phyloP scores from a whole-genome alignment of 2,329 filamentous ascomycete species.

The Sphaerulina populicola region DNA sequence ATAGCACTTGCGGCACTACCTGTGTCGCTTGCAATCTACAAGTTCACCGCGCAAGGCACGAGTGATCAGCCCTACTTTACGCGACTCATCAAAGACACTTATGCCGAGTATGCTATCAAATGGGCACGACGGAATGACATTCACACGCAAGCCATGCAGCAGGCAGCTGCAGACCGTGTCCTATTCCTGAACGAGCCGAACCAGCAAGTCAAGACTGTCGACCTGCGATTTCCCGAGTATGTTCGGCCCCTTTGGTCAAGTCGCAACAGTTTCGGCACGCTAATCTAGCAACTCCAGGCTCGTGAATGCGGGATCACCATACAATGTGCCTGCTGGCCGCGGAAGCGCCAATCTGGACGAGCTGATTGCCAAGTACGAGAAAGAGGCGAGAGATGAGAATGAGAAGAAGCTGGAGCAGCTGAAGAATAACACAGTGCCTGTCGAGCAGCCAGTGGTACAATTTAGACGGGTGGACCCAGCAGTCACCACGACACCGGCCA shows the following conservation, averaged over 20 bases:
- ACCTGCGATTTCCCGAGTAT: constrained; percentile 58
- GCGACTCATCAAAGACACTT: constrained; percentile 50
- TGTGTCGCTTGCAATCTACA: constrained; percentile 39
- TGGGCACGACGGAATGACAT: constrained; percentile 52
- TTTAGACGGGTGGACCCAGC: constrained; percentile 20
- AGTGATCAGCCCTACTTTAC: constrained; percentile 40
- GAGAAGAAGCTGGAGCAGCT: constrained; percentile 46
- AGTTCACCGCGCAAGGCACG: constrained; percentile 35
- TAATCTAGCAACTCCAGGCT: constrained; percentile 5
- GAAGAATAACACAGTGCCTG: constrained; percentile 32
- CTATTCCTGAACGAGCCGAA: constrained; percentile 47
- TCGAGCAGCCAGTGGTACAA: constrained; percentile 26
- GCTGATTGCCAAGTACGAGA: constrained; percentile 56
- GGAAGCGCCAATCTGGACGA: constrained; percentile 49
- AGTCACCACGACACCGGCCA: not conserved
- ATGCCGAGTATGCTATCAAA: constrained; percentile 45
- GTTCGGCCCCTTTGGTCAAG: constrained; percentile 29
- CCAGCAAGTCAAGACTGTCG: constrained; percentile 40
- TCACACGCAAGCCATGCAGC: constrained; percentile 54
- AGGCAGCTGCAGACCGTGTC: constrained; percentile 54
- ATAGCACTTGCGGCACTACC: constrained; percentile 42
- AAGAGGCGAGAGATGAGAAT: constrained; percentile 49
- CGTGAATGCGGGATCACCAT: constrained; percentile 51
- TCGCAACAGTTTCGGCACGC: not conserved
- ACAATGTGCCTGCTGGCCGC: constrained; percentile 56